Percentiles rank a stretch among this genome's conserved stretches.
phyloP scores from a whole-genome alignment of 2,329 filamentous ascomycete species.

The Lecanoromycetidae sp. region DNA sequence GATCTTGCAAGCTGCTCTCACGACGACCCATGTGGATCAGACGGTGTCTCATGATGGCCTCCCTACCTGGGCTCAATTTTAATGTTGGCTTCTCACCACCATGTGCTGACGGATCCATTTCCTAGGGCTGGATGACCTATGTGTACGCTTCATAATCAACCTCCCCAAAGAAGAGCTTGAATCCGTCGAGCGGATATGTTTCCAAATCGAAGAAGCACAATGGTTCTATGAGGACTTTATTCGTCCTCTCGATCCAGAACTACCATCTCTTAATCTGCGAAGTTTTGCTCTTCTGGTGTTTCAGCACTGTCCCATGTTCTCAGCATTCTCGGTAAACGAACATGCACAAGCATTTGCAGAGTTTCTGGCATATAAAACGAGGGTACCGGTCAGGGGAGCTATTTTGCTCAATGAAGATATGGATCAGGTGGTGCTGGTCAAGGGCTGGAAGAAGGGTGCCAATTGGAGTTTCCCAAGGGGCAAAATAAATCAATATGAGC shows the following conservation, averaged over 20 bases:
- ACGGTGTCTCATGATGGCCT: too few species aligned
- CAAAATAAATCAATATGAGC: conserved; percentile 96
- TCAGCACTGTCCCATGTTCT: conserved; percentile 81
- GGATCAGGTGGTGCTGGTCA: conserved; percentile 86
- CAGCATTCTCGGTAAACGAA: conserved; percentile 63
- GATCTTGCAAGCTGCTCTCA: too few species aligned
- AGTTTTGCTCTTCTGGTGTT: conserved; percentile 85
- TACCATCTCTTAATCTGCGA: conserved; percentile 76
- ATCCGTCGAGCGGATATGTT: conserved; percentile 87
- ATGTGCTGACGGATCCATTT: conserved; percentile 3
- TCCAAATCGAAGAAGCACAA: conserved; percentile 97
- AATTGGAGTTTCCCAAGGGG: conserved; percentile 95
- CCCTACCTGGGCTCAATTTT: too few species aligned
- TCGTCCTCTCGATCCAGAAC: conserved; percentile 68
- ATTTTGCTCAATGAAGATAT: conserved; percentile 89
- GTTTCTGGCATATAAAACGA: conserved; percentile 87
- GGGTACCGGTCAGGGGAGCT: conserved; percentile 84
- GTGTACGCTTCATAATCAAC: conserved; percentile 96
- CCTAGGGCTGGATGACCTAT: conserved; percentile 88
- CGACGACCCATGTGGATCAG: too few species aligned
- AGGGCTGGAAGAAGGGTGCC: conserved; percentile 93
- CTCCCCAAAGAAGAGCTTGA: conserved; percentile 81
- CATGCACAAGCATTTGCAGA: conserved; percentile 77
- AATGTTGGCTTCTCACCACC: too few species aligned
- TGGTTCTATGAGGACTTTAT: conserved; percentile 99